Evolutionary conservation across 345 rosid species (phyloP), one percentile per base, ranked within the genome.

Genomic region (Brassica rapa): DNA sequence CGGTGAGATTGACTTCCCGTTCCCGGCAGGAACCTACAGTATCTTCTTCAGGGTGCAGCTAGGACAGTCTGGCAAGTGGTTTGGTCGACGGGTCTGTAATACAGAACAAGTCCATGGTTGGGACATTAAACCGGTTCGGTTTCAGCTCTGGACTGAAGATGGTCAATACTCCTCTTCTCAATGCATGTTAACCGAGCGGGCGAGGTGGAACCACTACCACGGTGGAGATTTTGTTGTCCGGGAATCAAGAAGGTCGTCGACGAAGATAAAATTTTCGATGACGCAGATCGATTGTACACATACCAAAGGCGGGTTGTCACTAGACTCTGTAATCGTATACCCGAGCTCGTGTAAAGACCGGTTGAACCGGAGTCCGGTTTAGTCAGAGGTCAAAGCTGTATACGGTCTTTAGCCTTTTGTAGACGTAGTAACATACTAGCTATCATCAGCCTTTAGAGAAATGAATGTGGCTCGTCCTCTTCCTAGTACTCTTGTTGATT

Each of bases 241-340:
- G 33, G 73, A 82, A 57, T 27, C 86, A 6, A 71, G 53, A 46
- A 84, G 61, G 1, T 1, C 68, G 19, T 39, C 86, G 2, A 87
- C 84, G 1, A 89, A 82, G 86, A 85, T 96, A 1, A 93, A 87
- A 60, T 89, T 93, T 78, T 91, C 98, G 2, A 85, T 91, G 91
- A 96, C 87, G 23, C 99, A 96, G 83, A 96, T 96, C n/a, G 99
- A 96, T 67, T 96, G 99, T 83, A 96, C 99, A 1, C 99, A 96
- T 79, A 93, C 97, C 15, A 96, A 96, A 84, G 98, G 98, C 11
- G 99, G 99, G 37, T 87, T 96, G 0, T 91, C 92, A 73, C 72
- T 96, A 82, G 98, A 96, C 81, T 88, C 93, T 16, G 92, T 90
- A 5, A 72, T 85, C n/a, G 83, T 93, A 67, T 89, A 77, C 83